Conservation (phyloP, 345 rosid species). For the Melaleuca alternifolia region DNA sequence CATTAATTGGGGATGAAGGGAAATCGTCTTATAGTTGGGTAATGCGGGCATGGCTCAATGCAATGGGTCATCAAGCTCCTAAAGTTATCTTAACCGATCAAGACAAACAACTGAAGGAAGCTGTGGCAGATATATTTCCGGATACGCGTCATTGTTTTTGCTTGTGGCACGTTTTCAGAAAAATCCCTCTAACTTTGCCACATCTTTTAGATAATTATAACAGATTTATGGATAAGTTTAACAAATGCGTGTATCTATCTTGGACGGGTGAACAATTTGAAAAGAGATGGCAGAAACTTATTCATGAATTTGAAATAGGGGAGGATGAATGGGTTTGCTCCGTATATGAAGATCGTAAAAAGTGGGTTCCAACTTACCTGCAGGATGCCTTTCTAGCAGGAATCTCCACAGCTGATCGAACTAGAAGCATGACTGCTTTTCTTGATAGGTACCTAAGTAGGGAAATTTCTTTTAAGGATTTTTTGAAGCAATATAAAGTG, state of each 20-base stretch:
- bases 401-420: conserved; percentile 19
- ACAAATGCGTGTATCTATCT: conserved; percentile 25
- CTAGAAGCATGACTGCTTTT: conserved; percentile 21
- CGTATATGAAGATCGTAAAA: conserved; percentile 23
- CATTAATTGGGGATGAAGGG: conserved; percentile 23
- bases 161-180: conserved; percentile 28
- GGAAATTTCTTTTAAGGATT: conserved; percentile 25
- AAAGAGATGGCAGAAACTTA: conserved; percentile 32
- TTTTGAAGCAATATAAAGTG: conserved; percentile 15
- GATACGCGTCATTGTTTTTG: conserved; percentile 23
- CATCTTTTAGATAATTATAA: conserved; percentile 4
- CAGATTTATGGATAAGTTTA: conserved; percentile 13
- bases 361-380: conserved; percentile 30
- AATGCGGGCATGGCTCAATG: conserved; percentile 26
- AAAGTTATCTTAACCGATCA: conserved; percentile 25
- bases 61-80: conserved; percentile 26
- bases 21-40: conserved; percentile 22
- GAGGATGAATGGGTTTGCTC: conserved; percentile 24
- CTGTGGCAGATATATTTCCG: conserved; percentile 21
- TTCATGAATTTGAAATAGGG: conserved; percentile 16
- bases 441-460: conserved; percentile 16
- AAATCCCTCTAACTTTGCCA: conserved; percentile 15
- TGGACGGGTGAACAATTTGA: conserved; percentile 29
- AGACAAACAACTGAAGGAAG: conserved; percentile 19
- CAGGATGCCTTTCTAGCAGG: conserved; percentile 24